A percentile compares a stretch with the other conserved stretches of the same genome.
Conservation (phyloP, 2,329 filamentous ascomycete species). For the Pseudocercospora fijiensis region DNA sequence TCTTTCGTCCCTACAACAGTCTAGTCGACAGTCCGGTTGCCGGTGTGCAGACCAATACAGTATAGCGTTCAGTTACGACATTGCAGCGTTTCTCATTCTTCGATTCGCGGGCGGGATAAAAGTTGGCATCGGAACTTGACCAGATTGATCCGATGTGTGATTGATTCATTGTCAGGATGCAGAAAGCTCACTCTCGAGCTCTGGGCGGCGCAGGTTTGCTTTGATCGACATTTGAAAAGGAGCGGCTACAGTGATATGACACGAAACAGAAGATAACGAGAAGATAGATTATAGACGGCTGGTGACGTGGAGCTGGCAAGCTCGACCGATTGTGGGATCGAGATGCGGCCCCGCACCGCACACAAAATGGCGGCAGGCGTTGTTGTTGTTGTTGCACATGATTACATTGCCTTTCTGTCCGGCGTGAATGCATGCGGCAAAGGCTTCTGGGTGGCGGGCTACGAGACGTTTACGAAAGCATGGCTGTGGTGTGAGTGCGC, state of each 20-base stretch:
- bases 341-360: conserved; percentile 22
- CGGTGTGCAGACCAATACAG: conserved; percentile 34
- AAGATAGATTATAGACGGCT: conserved; percentile 26
- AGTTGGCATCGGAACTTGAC: conserved; percentile 12
- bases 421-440: not conserved
- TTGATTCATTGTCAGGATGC: conserved; percentile 1
- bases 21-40: conserved; percentile 37
- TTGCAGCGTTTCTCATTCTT: conserved; percentile 9
- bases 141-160: not conserved
- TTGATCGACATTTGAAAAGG: conserved; percentile 6
- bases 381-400: not conserved
- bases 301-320: conserved; percentile 23
- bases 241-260: conserved; percentile 20
- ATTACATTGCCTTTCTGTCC: not conserved
- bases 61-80: conserved; percentile 15
- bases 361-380: conserved; percentile 14
- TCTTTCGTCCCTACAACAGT: conserved; percentile 61
- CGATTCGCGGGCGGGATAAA: conserved; percentile 14
- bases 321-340: conserved; percentile 9
- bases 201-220: conserved; percentile 9
- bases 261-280: conserved; percentile 24
- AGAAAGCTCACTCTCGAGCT: conserved; percentile 2
- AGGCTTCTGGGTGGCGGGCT: conserved; percentile 4
- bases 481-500: conserved; percentile 1
- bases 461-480: conserved; percentile 16